Conservation (phyloP, 1,284 basidiomycete species). For the Porogramme epimiltina region DNA sequence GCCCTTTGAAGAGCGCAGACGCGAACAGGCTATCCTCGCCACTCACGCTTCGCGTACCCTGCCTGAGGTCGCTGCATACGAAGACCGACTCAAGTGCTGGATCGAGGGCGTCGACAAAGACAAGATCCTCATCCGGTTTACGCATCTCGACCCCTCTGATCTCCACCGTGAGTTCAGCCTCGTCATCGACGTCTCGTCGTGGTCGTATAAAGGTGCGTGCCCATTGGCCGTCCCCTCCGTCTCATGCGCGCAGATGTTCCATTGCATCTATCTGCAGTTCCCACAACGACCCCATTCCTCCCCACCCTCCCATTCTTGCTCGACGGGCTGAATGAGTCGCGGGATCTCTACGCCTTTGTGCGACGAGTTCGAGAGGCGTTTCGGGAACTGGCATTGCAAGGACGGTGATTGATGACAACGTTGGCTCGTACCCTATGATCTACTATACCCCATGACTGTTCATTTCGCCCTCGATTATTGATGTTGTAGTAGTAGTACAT, state of each 20-base stretch:
- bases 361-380: slow-evolving; percentile 53
- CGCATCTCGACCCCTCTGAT: slow-evolving; percentile 60
- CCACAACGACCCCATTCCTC: slow-evolving; percentile 67
- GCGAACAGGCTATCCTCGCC: slow-evolving; percentile 65
- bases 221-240: background rate
- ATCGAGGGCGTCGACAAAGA: slow-evolving; percentile 78
- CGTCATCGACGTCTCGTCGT: slow-evolving; percentile 70
- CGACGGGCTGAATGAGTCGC: slow-evolving; percentile 62
- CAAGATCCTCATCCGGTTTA: slow-evolving; percentile 74
- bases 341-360: slow-evolving; percentile 67
- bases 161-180: slow-evolving; percentile 67
- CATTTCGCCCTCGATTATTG: too few species aligned
- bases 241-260: background rate
- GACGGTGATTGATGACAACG: too few species aligned
- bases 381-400: slow-evolving; percentile 23
- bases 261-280: too few species aligned
- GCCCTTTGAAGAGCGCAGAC: slow-evolving; percentile 70
- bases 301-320: slow-evolving; percentile 63
- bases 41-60: slow-evolving; percentile 53
- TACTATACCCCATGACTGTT: too few species aligned
- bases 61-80: slow-evolving; percentile 60
- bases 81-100: slow-evolving; percentile 61
- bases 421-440: too few species aligned
- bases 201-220: slow-evolving; percentile 64
- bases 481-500: too few species aligned